A percentile compares a stretch with the other conserved stretches of the same genome.
Evolutionary conservation across 2,329 filamentous ascomycete species (phyloP).

Genomic region (Ophiognomonia clavigignenti-juglandacearum): DNA sequence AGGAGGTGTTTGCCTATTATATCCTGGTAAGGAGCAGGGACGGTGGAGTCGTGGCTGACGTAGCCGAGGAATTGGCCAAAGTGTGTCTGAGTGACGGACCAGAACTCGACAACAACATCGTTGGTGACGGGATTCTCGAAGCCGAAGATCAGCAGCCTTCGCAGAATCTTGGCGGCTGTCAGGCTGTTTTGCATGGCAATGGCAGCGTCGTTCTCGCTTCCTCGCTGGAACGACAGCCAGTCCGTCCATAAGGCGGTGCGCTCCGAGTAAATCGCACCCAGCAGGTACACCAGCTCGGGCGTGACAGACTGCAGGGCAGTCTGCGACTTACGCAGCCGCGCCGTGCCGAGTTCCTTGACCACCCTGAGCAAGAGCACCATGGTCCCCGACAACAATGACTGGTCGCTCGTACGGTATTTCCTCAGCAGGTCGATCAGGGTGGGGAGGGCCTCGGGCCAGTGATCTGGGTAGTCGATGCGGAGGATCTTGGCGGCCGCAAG

Average conservation of each 20-base stretch:
- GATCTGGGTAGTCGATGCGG: conserved; percentile 80
- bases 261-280: conserved; percentile 72
- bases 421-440: conserved; percentile 63
- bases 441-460: conserved; percentile 67
- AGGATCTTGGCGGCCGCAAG: conserved; percentile 83
- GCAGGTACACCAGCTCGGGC: conserved; percentile 76
- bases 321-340: conserved; percentile 68
- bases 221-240: conserved; percentile 52
- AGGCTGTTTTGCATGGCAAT: conserved; percentile 73
- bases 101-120: conserved; percentile 70
- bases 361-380: conserved; percentile 78
- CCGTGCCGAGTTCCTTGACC: conserved; percentile 85
- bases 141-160: conserved; percentile 73
- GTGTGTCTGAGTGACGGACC: conserved; percentile 72
- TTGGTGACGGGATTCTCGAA: conserved; percentile 83
- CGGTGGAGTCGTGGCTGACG: conserved; percentile 50
- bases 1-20: conserved; percentile 80
- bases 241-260: conserved; percentile 66
- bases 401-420: conserved; percentile 50
- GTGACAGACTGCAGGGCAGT: conserved; percentile 72
- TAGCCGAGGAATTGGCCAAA: conserved; percentile 71
- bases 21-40: conserved; percentile 50
- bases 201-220: conserved; percentile 54
- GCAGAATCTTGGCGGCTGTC: conserved; percentile 70
- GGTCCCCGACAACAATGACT: conserved; percentile 63